Percentiles rank a stretch among this genome's conserved stretches.
These are phyloP conservation scores for Sphaceloma murrayae DNA, from an alignment of 2,329 filamentous ascomycete species.

Conservation along the genomic window DNA sequence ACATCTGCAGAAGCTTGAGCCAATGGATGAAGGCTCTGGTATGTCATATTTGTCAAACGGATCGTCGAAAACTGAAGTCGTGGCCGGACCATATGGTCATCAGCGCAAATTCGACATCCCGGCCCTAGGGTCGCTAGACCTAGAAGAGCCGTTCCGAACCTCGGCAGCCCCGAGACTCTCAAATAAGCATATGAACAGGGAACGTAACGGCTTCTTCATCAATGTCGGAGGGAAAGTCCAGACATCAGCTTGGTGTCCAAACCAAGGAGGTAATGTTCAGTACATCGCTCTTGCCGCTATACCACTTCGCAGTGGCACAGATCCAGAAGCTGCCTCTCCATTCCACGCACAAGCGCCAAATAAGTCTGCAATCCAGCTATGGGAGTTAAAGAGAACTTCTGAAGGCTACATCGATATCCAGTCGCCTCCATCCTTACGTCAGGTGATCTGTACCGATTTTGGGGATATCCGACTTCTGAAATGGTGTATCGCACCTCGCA, in stretches of 20 bases:
- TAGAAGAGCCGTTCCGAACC: slow-evolving; percentile 29
- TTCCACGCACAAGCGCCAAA: slow-evolving; percentile 43
- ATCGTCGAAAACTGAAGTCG: slow-evolving; percentile 34
- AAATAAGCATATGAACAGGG: too few relatives aligned
- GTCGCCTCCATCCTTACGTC: slow-evolving; percentile 36
- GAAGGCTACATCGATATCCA: slow-evolving; percentile 38
- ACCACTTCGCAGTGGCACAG: slow-evolving; percentile 29
- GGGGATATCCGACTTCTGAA: slow-evolving; percentile 45
- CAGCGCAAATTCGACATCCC: slow-evolving; percentile 37
- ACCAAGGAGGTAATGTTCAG: slow-evolving; percentile 38
- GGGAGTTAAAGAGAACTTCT: slow-evolving; percentile 41
- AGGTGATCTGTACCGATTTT: slow-evolving; percentile 49
- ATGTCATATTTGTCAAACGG: slow-evolving; percentile 32
- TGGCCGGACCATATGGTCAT: slow-evolving; percentile 42
- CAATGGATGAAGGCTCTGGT: slow-evolving; percentile 32
- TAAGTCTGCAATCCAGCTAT: slow-evolving; percentile 48
- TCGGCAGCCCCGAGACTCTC: too few relatives aligned
- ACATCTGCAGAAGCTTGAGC: slow-evolving; percentile 32
- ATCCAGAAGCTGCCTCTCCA: slow-evolving; percentile 34
- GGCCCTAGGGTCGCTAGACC: slow-evolving; percentile 35
- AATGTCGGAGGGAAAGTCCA: slow-evolving; percentile 47
- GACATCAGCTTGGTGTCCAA: slow-evolving; percentile 38
- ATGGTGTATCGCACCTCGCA: slow-evolving; percentile 46
- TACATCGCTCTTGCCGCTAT: slow-evolving; percentile 43
- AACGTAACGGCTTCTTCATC: slow-evolving; percentile 43